Evolutionary conservation across 2,329 filamentous ascomycete species (phyloP), one percentile per base, ranked within the genome.

Genomic region (Beauveria rudraprayagi): DNA sequence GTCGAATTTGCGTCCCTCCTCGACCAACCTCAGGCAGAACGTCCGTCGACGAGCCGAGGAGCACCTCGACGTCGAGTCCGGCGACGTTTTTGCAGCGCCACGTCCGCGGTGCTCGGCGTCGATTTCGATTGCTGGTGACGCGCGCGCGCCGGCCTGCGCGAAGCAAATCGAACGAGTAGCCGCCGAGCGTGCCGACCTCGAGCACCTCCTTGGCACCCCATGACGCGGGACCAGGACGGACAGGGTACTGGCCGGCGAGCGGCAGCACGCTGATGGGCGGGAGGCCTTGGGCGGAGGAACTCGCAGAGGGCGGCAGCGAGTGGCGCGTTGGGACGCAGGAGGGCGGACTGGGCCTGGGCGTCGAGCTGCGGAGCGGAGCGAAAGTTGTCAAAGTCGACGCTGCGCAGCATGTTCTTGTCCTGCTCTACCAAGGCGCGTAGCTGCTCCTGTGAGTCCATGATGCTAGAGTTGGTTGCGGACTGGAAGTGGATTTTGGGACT

Each of bases 121-220:
- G 40, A 79, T 72, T 64, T 84, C 81, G 51, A 83, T 72, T 72
- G 50, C 73, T 81, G 0, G 77, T 81, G 30, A 84, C 73, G 1
- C 19, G 26, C 19, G 26, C n/a, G 67, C 69, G 40, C 70, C 71
- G 3, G 70, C 62, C 58, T 66, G 69, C 3, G 80, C 80, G 54
- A 85, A 73, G 74, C 78, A 84, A 59, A 83, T 80, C 16, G 78
- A 76, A 76, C 1, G 76, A 77, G 68, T 82, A 84, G 8, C 77
- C 82, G 14, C 81, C 81, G 28, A 85, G 68, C 0, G 80, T 83
- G 26, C 82, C 82, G 53, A 85, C 71, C 66, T 85, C 82, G 41
- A 85, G 77, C 2, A 79, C 71, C 5, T 70, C 66, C 58, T 73
- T 72, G 43, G 72, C 73, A 24, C 67, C 67, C 64, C 1, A 72